Evolutionary conservation across 768 basidiomycete species (phyloP).

Genomic region (Dendrothele bispora): DNA sequence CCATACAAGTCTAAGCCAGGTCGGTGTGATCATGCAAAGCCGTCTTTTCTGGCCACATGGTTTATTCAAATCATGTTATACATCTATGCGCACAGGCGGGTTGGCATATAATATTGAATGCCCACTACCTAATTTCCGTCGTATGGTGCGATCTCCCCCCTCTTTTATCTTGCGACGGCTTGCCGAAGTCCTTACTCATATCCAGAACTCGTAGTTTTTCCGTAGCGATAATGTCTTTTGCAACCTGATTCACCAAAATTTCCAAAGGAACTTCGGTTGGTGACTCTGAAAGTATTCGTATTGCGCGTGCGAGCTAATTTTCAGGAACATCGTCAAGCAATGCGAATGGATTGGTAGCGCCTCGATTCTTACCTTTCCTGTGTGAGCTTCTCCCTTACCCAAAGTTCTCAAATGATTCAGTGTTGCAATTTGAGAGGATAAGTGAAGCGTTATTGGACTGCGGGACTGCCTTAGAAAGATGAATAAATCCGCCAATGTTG

Average conservation of each 20-base stretch:
- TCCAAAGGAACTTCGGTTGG: slow-evolving; percentile 44
- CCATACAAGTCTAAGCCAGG: too few species aligned
- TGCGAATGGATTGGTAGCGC: neutral
- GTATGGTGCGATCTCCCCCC: too few species aligned
- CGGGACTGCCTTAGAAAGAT: slow-evolving; percentile 59
- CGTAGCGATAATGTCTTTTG: slow-evolving; percentile 63
- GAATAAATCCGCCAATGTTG: slow-evolving; percentile 66
- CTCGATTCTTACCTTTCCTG: slow-evolving; percentile 43
- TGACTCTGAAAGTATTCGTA: slow-evolving; percentile 52
- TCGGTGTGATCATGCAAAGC: too few species aligned
- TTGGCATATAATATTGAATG: too few species aligned
- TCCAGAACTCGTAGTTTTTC: slow-evolving; percentile 66
- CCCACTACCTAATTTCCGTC: too few species aligned
- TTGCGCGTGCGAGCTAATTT: slow-evolving; percentile 54
- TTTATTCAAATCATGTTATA: too few species aligned
- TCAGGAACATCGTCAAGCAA: slow-evolving; percentile 4
- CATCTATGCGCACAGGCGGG: too few species aligned
- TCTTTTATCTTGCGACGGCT: slow-evolving; percentile 25
- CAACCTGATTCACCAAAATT: slow-evolving; percentile 54
- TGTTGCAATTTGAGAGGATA: slow-evolving; percentile 46
- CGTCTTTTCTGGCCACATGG: too few species aligned
- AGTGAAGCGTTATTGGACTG: slow-evolving; percentile 53
- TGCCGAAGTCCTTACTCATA: slow-evolving; percentile 29
- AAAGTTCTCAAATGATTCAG: slow-evolving; percentile 51
- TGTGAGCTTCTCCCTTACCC: slow-evolving; percentile 44